Evolutionary conservation across 805 yeast species (phyloP).

Genomic region (Ascoidea tarda): DNA sequence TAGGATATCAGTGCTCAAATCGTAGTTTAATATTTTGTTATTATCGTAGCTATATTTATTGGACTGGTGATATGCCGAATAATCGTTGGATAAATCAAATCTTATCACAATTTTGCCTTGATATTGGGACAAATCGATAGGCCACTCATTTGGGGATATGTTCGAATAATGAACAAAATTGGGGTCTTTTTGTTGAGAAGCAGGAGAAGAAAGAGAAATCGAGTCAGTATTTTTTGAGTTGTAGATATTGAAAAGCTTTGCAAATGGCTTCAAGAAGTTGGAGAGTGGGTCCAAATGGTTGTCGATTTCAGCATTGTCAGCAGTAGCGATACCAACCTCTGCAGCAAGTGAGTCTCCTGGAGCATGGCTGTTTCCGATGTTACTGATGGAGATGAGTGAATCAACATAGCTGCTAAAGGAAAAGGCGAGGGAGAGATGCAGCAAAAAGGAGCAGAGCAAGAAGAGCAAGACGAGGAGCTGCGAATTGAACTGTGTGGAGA

Average conservation of each 20-base stretch:
- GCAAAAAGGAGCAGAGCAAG: no score
- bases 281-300: not conserved
- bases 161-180: conserved; percentile 18
- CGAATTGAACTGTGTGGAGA: no score
- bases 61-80: conserved; percentile 12
- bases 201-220: not conserved
- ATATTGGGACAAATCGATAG: conserved; percentile 28
- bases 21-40: not conserved
- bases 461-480: no score
- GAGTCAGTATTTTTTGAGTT: not conserved
- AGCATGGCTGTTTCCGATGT: no score
- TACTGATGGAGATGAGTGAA: no score
- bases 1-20: not conserved
- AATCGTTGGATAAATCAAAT: conserved; percentile 16
- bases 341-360: no score
- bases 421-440: no score
- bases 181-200: not conserved
- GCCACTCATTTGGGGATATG: conserved; percentile 17
- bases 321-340: not conserved
- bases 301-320: not conserved
- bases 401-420: no score
- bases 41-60: conserved; percentile 7
- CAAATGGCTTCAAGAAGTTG: conserved; percentile 2
- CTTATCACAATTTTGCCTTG: conserved; percentile 30
- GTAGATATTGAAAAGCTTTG: conserved; percentile 1